Base-by-base conservation (phyloP, 1,284 basidiomycete genomes). In the Takashimella tepidaria region DNA sequence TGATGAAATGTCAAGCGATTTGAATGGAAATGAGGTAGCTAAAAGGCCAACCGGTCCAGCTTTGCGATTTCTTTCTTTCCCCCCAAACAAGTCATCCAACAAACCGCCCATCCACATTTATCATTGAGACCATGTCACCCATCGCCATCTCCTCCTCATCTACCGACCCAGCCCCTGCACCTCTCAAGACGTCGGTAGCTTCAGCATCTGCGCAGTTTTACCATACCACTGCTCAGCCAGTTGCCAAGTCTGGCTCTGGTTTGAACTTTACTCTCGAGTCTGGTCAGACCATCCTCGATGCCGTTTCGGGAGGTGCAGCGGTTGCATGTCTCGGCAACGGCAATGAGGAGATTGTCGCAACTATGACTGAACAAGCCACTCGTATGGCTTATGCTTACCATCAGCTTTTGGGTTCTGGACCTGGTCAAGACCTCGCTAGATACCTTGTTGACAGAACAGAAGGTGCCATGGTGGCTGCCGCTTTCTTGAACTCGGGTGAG, bases 271-370 rank as follows among this genome's bases (percentile, higher is more conserved):
- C 56, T 37, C 62, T 69, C 24, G 31, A 47, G 3, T 45, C 57
- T 41, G 67, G 67, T 12, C 46, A 45, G n/a, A 41, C 41, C 11
- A 50, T 69, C n/a, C 58, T 69, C 27, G 67, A 69, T 50, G 65
- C 59, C 46, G 51, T 61, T 26, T 59, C 57, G 23, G 90, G 89
- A 45, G 89, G 89, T 25, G 89, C 89, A 12, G 88, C 90, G 11
- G 89, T 92, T 40, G 74, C 83, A 5, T 89, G 86, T 67, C 71
- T 92, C 41, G 90, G 90, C 1, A 83, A 83, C 59, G 82, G 81
- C 11, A 84, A 92, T 70, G 84, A 83, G 4, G 81, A 80, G 25
- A 54, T 70, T 41, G 55, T 67, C 16, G 41, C 55, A 22, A 58
- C 58, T n/a, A 59, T 69, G 51, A 45, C 54, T 10, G 41, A 55